Evolutionary conservation across 176 grass and related monocot species (phyloP), one percentile per base, ranked within the genome.

Genomic region (Oryza punctata): DNA sequence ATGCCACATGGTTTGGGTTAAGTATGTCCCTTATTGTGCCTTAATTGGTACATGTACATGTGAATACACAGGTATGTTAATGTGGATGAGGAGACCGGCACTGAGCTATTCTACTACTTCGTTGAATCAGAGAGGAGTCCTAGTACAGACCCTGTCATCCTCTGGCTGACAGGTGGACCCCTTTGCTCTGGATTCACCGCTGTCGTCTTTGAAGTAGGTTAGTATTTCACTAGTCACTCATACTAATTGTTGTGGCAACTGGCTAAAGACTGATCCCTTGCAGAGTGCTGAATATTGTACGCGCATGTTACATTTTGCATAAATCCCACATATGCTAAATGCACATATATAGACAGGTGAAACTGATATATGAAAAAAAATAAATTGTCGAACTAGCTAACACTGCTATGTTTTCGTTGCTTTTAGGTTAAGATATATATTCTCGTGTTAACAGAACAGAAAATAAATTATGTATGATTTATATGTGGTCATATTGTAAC

Each of bases 31-130:
- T 49, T 15, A 49, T 49, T 49, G 8, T 12, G 3, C 47, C 47
- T 16, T 47, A 57, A 63, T 6, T 40, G 46, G 32, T 33, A 4
- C 13, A 9, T 26, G 12, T 8, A 45, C 37, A 19, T 45, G 67
- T 28, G 24, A 59, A 75, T 72, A 37, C 41, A 38, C 72, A 94
- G 92, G 41, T 92, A 95, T 59, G 75, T 88, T 27, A 14, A 0
- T 13, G 85, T 92, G 69, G 93, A 86, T 19, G 88, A 92, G 12
- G 75, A 45, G 38, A 86, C 84, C 1, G 87, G 82, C 4, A 35
- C 69, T 4, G 74, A 92, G 70, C 81, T 95, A 45, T 95, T 95
- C 85, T 95, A 95, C 87, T 95, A 95, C 16, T 92, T 90, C 66
- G 54, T 90, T 6, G 70, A 84, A 60, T 90, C 93, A 4, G 85